Evolutionary conservation across 306 rosid species (phyloP), one percentile per base, ranked within the genome.

Genomic region (Pterocarpus macrocarpus): DNA sequence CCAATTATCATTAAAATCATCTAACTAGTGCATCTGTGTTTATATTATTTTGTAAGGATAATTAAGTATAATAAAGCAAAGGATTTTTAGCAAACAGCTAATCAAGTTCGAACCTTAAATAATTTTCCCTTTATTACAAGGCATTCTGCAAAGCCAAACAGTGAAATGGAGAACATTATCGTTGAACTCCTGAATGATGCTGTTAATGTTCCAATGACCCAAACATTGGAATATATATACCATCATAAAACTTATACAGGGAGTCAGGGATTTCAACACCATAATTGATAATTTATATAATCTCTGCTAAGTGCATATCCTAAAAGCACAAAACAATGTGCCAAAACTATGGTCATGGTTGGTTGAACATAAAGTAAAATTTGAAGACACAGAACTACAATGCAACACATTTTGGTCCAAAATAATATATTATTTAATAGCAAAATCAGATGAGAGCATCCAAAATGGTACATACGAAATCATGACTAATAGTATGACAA

Each of bases 121-220:
- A 30, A 32, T 8, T 15, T 56, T 43, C 68, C 57, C 44, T 45
- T 72, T 44, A 66, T 13, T 64, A 56, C 8, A 65, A 39, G 69
- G 4, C 61, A 71, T 13, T 71, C 45, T 12, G 30, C 59, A 32
- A 79, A 44, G 61, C 63, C 63, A 17, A 33, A 30, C 75, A 32
- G 70, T 43, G 63, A 81, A 45, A 79, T 69, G 76, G 13, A 16
- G n/a, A 78, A 69, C 7, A 44, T 49, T 53, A 36, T 56, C 9
- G 14, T 68, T 63, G 45, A 75, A 69, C 64, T 63, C 56, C 22
- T 43, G 47, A 79, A 75, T 43, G 47, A 69, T 43, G 64, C 66
- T 15, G 55, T 63, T 68, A 52, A 62, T 17, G 12, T 67, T 64
- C 33, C 57, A 38, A 33, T 7, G 2, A 22, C 78, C 45, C 69